Conservation (phyloP, 176 grass and related monocot genomes). For the Alopecurus myosuroides region DNA sequence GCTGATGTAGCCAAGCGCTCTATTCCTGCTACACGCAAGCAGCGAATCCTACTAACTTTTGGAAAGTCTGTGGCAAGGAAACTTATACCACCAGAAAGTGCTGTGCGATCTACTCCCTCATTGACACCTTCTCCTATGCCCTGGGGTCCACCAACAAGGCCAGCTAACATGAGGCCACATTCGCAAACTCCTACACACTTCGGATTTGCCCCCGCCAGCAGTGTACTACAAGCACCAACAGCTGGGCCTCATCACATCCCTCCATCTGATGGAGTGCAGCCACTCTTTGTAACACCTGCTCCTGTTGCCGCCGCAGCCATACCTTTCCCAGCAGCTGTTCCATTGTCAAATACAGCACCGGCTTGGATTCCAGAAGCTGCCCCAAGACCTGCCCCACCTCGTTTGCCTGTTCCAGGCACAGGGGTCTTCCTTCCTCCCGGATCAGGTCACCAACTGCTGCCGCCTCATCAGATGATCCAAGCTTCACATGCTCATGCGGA, state of each 20-base stretch:
- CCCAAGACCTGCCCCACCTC: slow-evolving; percentile 37
- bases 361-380: slow-evolving; percentile 52
- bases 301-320: slow-evolving; percentile 36
- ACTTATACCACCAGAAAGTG: slow-evolving; percentile 20
- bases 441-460: slow-evolving; percentile 28
- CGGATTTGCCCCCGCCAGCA: slow-evolving; percentile 28
- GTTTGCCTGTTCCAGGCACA: slow-evolving; percentile 62
- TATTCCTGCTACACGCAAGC: slow-evolving; percentile 44
- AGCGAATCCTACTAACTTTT: slow-evolving; percentile 52
- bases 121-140: slow-evolving; percentile 34
- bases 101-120: slow-evolving; percentile 24
- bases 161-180: slow-evolving; percentile 30
- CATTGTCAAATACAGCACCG: slow-evolving; percentile 28
- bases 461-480: slow-evolving; percentile 40
- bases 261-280: slow-evolving; percentile 48
- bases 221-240: slow-evolving; percentile 27
- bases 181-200: slow-evolving; percentile 43
- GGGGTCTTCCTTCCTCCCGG: slow-evolving; percentile 80
- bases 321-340: slow-evolving; percentile 33
- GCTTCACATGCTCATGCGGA: slow-evolving; percentile 25
- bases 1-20: slow-evolving; percentile 52
- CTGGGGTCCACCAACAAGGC: slow-evolving; percentile 51
- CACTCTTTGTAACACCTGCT: slow-evolving; percentile 54
- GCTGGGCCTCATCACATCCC: slow-evolving; percentile 32
- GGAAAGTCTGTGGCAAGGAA: slow-evolving; percentile 57